These are phyloP conservation scores for Monosporozyma servazzii DNA, from an alignment of 805 yeast genomes.

Conservation along the genomic window DNA sequence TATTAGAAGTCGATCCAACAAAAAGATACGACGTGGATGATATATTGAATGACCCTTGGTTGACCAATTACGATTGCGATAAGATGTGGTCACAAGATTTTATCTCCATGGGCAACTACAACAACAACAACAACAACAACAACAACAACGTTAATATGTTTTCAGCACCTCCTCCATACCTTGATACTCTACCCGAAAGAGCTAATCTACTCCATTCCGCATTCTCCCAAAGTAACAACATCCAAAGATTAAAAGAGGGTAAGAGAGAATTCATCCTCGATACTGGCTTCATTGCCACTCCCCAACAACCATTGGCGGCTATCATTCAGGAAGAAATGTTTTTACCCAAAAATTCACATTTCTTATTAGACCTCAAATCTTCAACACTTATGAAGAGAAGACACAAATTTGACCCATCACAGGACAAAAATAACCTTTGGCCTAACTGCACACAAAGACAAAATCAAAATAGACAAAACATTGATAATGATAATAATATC, in stretches of 20 bases:
- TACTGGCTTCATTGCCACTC: conserved; percentile 1
- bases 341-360: background rate
- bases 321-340: background rate
- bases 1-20: conserved; percentile 61
- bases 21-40: conserved; percentile 61
- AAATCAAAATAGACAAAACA: background rate
- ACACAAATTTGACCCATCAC: background rate
- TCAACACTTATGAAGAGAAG: background rate
- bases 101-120: background rate
- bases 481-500: background rate
- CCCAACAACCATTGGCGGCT: background rate
- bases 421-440: background rate
- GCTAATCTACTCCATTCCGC: conserved; percentile 2
- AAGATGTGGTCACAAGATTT: background rate
- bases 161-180: background rate
- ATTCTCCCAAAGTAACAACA: conserved; percentile 1
- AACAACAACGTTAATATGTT: background rate
- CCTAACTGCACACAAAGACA: background rate
- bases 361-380: background rate
- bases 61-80: conserved; percentile 22
- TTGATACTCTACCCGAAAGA: background rate
- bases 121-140: background rate
- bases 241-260: conserved; percentile 2
- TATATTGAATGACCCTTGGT: conserved; percentile 66
- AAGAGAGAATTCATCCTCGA: background rate